These are phyloP conservation scores for Corymbia citriodora DNA, from an alignment of 441 rosid genomes.

Conservation along the genomic window DNA sequence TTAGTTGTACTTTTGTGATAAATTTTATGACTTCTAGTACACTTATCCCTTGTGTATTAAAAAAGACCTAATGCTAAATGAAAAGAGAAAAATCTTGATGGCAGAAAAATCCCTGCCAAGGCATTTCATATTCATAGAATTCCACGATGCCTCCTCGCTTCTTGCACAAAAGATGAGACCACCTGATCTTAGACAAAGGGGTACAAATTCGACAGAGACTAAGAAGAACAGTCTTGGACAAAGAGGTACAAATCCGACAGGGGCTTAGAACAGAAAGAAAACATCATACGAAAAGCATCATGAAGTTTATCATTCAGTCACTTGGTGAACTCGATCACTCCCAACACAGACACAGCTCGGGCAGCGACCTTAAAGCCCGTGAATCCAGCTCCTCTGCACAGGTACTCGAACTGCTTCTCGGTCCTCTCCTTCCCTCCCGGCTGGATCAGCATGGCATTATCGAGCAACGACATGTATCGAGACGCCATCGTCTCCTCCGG, in stretches of 20 bases:
- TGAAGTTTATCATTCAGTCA: neutral
- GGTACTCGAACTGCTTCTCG: conserved; percentile 1
- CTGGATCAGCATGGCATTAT: conserved; percentile 4
- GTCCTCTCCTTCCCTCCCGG: conserved; percentile 13
- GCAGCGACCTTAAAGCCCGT: neutral
- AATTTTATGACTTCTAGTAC: too few relatives aligned
- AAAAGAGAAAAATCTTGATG: neutral
- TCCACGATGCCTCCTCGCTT: neutral
- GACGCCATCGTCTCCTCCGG: conserved; percentile 1
- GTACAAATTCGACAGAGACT: neutral
- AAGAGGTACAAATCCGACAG: neutral
- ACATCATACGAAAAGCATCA: neutral
- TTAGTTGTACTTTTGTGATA: too few relatives aligned
- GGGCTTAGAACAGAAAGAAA: neutral
- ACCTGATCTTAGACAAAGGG: neutral
- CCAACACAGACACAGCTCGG: neutral
- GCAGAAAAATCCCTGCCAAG: neutral
- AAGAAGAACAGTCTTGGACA: neutral
- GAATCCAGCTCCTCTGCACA: conserved; percentile 11
- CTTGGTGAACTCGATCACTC: conserved; percentile 10
- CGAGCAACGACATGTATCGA: neutral
- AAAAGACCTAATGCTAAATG: neutral
- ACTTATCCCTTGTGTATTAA: neutral
- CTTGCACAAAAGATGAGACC: neutral
- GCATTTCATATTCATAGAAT: neutral